Conservation (phyloP, 2,329 filamentous ascomycete species). For the Paramyrothecium roridum region DNA sequence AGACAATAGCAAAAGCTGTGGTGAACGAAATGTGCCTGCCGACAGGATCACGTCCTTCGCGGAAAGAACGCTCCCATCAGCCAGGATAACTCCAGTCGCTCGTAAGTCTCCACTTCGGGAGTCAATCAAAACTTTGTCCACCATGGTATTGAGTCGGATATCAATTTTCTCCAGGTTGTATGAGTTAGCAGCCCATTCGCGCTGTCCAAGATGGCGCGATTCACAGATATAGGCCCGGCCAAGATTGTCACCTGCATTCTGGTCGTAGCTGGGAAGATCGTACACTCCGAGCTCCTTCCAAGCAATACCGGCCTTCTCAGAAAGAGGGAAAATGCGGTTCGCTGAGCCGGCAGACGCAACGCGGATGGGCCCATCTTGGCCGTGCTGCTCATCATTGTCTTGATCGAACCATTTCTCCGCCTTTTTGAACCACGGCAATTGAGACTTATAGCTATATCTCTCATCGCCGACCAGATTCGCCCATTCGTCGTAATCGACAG, state of each 20-base stretch:
- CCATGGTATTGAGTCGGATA: conserved; percentile 16
- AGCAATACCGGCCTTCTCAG: conserved; percentile 26
- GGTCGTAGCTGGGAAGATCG: conserved; percentile 18
- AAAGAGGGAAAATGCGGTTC: conserved; percentile 33
- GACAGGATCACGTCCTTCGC: conserved; percentile 40
- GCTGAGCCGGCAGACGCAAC: conserved; percentile 23
- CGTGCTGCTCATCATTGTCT: conserved; percentile 30
- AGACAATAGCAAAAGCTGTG: conserved; percentile 44
- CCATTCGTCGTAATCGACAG: conserved; percentile 44
- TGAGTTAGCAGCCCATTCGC: conserved; percentile 14
- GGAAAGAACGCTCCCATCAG: conserved; percentile 17
- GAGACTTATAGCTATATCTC: conserved; percentile 40
- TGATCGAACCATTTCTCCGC: conserved; percentile 27
- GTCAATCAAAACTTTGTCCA: conserved; percentile 14
- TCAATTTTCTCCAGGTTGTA: conserved; percentile 22
- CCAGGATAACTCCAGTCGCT: conserved; percentile 23
- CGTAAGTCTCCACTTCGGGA: conserved; percentile 2
- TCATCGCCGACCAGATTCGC: conserved; percentile 26
- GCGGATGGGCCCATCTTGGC: conserved; percentile 31
- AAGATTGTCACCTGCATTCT: conserved; percentile 24
- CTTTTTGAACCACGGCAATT: conserved; percentile 43
- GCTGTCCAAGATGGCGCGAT: conserved; percentile 17
- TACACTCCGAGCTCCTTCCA: conserved; percentile 38
- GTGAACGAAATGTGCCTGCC: conserved; percentile 44
- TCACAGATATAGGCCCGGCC: conserved; percentile 27